Conservation (phyloP, 129 eudicot genomes). For the Centrapalus pauciflorus region DNA sequence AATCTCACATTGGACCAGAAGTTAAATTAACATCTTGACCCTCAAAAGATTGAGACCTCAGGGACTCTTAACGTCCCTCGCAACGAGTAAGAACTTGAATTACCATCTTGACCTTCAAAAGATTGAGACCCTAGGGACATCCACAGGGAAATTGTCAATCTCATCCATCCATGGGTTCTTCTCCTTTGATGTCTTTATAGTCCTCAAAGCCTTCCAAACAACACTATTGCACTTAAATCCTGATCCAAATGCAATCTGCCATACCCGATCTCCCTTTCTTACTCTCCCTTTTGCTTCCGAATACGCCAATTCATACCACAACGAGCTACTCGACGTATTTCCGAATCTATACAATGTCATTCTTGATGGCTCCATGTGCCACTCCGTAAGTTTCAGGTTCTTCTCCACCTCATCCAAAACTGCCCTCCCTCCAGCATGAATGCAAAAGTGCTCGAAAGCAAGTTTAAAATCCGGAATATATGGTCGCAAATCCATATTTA, state of each 20-base stretch:
- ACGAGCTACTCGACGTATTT: slow-evolving; percentile 36
- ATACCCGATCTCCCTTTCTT: slow-evolving; percentile 27
- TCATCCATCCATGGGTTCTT: slow-evolving; percentile 32
- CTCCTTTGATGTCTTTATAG: slow-evolving; percentile 28
- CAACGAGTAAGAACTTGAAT: neutral
- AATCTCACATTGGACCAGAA: too few relatives aligned
- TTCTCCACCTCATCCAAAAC: slow-evolving; percentile 34
- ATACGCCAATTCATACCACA: slow-evolving; percentile 37
- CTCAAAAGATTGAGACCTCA: too few relatives aligned
- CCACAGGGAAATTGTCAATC: slow-evolving; percentile 32
- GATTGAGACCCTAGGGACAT: slow-evolving; percentile 23
- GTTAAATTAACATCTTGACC: too few relatives aligned
- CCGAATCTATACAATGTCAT: slow-evolving; percentile 34
- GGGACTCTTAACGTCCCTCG: too few relatives aligned
- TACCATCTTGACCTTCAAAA: slow-evolving; percentile 5
- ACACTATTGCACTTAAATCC: slow-evolving; percentile 43
- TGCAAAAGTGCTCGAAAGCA: slow-evolving; percentile 36
- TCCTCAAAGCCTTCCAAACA: slow-evolving; percentile 36
- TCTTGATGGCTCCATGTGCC: slow-evolving; percentile 40
- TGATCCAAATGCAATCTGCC: slow-evolving; percentile 43
- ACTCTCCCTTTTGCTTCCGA: slow-evolving; percentile 37
- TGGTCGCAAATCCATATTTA: slow-evolving; percentile 22
- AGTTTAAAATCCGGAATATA: slow-evolving; percentile 38
- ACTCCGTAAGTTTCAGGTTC: slow-evolving; percentile 26
- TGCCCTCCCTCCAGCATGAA: slow-evolving; percentile 34